Percentiles rank a stretch among this genome's conserved stretches.
Evolutionary conservation across 345 rosid genomes (phyloP).

Genomic region (Turnera subulata): DNA sequence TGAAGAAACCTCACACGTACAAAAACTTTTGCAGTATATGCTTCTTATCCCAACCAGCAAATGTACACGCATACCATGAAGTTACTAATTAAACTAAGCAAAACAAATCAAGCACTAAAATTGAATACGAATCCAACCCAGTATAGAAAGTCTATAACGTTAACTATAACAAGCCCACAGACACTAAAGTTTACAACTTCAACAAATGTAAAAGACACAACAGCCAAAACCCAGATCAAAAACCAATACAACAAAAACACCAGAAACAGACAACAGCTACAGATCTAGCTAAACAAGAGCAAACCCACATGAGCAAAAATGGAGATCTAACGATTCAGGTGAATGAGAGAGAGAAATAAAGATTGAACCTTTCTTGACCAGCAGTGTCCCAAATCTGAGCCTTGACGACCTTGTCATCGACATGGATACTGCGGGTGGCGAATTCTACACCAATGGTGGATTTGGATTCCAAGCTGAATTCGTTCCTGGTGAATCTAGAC

Average conservation of each 20-base stretch:
- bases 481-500: slow-evolving; percentile 25
- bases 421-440: slow-evolving; percentile 28
- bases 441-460: slow-evolving; percentile 30
- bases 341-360: not conserved
- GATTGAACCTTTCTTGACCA: slow-evolving; percentile 21
- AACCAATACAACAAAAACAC: not conserved
- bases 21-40: too few species aligned
- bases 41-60: too few species aligned
- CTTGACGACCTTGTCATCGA: slow-evolving; percentile 25
- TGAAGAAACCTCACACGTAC: too few species aligned
- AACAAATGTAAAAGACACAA: not conserved
- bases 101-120: not conserved
- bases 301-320: slow-evolving; percentile 1
- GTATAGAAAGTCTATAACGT: not conserved
- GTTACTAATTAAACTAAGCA: not conserved
- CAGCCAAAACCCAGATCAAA: not conserved
- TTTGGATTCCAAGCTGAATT: slow-evolving; percentile 28
- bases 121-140: not conserved
- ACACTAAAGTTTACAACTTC: not conserved
- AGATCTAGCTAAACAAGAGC: not conserved
- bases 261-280: not conserved
- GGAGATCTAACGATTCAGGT: too few species aligned
- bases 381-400: slow-evolving; percentile 33
- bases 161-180: not conserved
- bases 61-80: not conserved